phyloP scores from a whole-genome alignment of 83 land plant species.

The Thuja plicata region DNA sequence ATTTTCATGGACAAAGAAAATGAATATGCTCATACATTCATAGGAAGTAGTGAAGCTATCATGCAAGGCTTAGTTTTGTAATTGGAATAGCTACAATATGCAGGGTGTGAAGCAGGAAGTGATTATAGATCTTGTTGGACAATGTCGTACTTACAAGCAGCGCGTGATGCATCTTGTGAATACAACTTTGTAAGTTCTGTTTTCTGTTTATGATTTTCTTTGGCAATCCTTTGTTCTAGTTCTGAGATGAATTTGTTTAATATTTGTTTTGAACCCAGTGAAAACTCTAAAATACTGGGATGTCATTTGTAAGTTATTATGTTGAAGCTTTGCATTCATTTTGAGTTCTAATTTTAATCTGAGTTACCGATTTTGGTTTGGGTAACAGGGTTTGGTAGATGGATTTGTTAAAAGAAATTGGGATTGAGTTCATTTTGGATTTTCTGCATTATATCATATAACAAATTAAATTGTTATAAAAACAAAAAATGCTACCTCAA shows the following conservation, averaged over 20 bases:
- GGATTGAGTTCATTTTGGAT: too few species aligned
- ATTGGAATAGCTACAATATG: slow-evolving; percentile 2
- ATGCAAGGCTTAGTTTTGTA: neutral
- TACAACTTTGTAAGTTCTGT: slow-evolving; percentile 52
- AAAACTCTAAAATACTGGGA: neutral
- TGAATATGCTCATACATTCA: neutral
- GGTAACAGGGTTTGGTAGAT: too few species aligned
- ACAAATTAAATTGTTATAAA: too few species aligned
- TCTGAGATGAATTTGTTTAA: neutral
- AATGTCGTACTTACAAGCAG: slow-evolving; percentile 62
- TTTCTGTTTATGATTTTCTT: neutral
- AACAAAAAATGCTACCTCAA: too few species aligned
- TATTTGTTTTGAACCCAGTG: neutral
- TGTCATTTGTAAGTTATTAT: neutral
- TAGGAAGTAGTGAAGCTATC: neutral
- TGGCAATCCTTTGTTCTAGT: neutral
- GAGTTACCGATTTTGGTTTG: too few species aligned
- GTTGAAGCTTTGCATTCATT: neutral
- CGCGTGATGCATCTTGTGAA: slow-evolving; percentile 92
- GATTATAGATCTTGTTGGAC: slow-evolving; percentile 39
- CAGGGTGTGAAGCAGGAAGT: slow-evolving; percentile 41
- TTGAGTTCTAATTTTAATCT: too few species aligned
- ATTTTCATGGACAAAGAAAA: neutral
- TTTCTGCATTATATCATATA: too few species aligned
- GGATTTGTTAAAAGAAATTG: too few species aligned